Conservation (phyloP, 345 rosid genomes). For the Euphorbia lathyris region DNA sequence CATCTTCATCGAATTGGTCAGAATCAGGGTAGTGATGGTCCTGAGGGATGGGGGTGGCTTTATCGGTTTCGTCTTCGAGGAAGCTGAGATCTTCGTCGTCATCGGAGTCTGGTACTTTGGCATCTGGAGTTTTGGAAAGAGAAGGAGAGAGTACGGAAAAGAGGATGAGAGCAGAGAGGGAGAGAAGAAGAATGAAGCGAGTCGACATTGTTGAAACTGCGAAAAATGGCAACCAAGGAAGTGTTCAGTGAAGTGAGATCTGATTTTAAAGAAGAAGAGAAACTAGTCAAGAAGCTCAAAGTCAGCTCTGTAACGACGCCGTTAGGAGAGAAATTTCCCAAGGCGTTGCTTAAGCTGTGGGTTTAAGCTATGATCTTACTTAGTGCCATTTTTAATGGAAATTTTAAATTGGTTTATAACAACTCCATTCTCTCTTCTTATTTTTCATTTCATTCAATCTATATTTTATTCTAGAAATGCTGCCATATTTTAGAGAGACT, state of each 20-base stretch:
- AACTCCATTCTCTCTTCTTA: too few species aligned
- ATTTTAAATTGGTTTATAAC: too few species aligned
- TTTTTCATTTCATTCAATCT: too few species aligned
- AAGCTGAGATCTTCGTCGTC: constrained; percentile 79
- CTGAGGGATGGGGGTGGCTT: constrained; percentile 20
- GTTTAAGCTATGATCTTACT: too few species aligned
- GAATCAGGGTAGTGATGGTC: constrained; percentile 23
- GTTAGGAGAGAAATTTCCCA: background rate
- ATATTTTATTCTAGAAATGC: too few species aligned
- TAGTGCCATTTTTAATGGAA: too few species aligned
- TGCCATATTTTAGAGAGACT: too few species aligned
- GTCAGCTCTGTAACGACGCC: constrained; percentile 1
- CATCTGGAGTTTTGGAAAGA: constrained; percentile 27
- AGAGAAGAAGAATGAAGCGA: constrained; percentile 25
- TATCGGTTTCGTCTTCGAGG: constrained; percentile 55
- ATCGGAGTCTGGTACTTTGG: constrained; percentile 18
- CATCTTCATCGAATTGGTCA: constrained; percentile 29
- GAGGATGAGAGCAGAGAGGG: constrained; percentile 48
- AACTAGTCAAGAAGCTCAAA: background rate
- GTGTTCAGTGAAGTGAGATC: constrained; percentile 14
- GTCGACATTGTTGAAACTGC: constrained; percentile 20
- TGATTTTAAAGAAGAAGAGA: constrained; percentile 1
- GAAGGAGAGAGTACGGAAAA: constrained; percentile 45
- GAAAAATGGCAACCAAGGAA: background rate
- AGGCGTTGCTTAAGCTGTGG: too few species aligned